A percentile compares a stretch with the other conserved stretches of the same genome.
These are phyloP conservation scores for Aspergillus fumigatiaffinis DNA, from an alignment of 2,329 filamentous ascomycete species.

Conservation along the genomic window DNA sequence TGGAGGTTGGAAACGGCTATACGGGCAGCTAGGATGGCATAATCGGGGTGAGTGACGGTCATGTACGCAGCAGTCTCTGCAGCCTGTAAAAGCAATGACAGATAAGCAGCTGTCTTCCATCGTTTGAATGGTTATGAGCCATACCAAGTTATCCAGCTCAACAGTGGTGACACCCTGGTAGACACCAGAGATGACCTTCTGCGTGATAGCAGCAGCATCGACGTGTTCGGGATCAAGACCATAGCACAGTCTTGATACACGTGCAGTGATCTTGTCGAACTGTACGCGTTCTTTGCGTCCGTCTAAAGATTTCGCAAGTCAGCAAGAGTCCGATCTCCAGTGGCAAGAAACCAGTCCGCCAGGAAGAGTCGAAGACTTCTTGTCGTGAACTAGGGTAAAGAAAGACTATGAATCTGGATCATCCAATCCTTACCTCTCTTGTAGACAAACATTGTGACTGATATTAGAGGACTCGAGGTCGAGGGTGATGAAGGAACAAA, in stretches of 20 bases:
- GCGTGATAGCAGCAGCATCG: slow-evolving; percentile 95
- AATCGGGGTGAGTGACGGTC: slow-evolving; percentile 98
- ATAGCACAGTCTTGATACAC: slow-evolving; percentile 96
- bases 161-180: slow-evolving; percentile 97
- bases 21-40: slow-evolving; percentile 94
- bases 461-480: slow-evolving; percentile 6
- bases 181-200: slow-evolving; percentile 98
- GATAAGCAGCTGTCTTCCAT: slow-evolving; percentile 12
- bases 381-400: background rate
- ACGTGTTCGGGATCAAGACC: slow-evolving; percentile 93
- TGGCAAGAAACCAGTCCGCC: slow-evolving; percentile 13
- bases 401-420: background rate
- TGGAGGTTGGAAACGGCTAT: slow-evolving; percentile 99
- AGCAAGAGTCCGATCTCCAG: slow-evolving; percentile 13
- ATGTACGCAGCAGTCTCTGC: slow-evolving; percentile 99
- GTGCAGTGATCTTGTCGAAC: slow-evolving; percentile 99
- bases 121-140: slow-evolving; percentile 25
- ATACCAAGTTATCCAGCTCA: slow-evolving; percentile 92
- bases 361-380: background rate
- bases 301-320: slow-evolving; percentile 54
- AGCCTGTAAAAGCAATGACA: slow-evolving; percentile 55
- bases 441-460: slow-evolving; percentile 56
- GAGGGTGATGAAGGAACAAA: slow-evolving; percentile 10
- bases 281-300: slow-evolving; percentile 99
- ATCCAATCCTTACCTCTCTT: slow-evolving; percentile 52